Conservation (phyloP, 768 basidiomycete species). For the Pilatotrama ljubarskyi region DNA sequence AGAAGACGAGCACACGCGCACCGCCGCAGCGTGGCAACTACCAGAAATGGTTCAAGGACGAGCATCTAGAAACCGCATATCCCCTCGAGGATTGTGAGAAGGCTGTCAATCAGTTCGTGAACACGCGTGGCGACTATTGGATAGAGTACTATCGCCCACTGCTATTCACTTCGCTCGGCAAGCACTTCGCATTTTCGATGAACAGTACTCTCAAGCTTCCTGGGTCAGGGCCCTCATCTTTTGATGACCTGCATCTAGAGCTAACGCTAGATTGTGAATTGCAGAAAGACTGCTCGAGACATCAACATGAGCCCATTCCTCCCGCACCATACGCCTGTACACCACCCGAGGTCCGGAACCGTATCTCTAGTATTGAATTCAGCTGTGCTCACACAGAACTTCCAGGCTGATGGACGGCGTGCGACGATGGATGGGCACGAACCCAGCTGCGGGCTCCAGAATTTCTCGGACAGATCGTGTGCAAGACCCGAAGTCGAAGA, state of each 20-base stretch:
- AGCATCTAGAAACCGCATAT: conserved; percentile 69
- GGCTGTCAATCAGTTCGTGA: conserved; percentile 61
- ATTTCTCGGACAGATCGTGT: conserved; percentile 40
- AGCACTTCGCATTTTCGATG: conserved; percentile 93
- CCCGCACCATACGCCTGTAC: conserved; percentile 44
- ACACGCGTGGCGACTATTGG: conserved; percentile 74
- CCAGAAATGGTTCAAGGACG: conserved; percentile 80
- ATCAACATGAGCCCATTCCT: conserved; percentile 77
- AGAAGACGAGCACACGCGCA: conserved; percentile 45
- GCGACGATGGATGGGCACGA: conserved; percentile 71
- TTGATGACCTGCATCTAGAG: not conserved
- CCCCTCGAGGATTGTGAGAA: conserved; percentile 61
- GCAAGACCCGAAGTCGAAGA: conserved; percentile 31
- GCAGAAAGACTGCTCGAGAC: conserved; percentile 68
- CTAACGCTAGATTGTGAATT: not conserved
- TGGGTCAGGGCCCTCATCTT: conserved; percentile 49
- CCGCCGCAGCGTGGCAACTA: conserved; percentile 69
- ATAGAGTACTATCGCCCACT: conserved; percentile 85
- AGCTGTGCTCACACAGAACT: not conserved
- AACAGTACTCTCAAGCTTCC: conserved; percentile 83
- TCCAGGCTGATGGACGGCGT: conserved; percentile 76
- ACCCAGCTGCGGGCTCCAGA: conserved; percentile 44
- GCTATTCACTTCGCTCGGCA: conserved; percentile 80
- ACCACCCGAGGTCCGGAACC: conserved; percentile 38
- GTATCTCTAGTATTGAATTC: not conserved